Conservation (phyloP, 2,329 filamentous ascomycete species). For the Thielaviopsis euricoi region DNA sequence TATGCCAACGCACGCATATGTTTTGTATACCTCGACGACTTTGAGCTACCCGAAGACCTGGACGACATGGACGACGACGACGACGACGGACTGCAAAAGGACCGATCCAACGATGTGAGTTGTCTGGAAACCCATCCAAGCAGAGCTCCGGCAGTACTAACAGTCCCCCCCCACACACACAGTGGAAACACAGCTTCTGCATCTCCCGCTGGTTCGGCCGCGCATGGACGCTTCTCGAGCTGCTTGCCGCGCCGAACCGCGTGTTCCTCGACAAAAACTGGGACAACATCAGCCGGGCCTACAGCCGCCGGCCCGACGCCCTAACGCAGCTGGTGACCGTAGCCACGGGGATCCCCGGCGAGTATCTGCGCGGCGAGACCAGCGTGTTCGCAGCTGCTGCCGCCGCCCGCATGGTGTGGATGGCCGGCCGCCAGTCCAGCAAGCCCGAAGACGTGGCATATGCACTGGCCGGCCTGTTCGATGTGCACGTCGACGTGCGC, state of each 20-base stretch:
- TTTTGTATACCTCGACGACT: conserved; percentile 16
- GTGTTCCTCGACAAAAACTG: conserved; percentile 11
- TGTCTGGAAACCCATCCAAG: too few relatives aligned
- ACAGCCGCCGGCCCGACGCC: not conserved
- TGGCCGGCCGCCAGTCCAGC: conserved; percentile 15
- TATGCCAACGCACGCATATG: conserved; percentile 15
- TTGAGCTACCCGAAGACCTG: conserved; percentile 7
- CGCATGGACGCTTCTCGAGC: conserved; percentile 13
- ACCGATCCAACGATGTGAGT: too few relatives aligned
- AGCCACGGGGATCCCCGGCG: conserved; percentile 2
- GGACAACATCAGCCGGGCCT: conserved; percentile 6
- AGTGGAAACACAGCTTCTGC: conserved; percentile 10
- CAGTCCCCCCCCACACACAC: not conserved
- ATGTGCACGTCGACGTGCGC: conserved; percentile 19
- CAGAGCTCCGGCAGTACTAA: too few relatives aligned
- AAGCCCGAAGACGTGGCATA: conserved; percentile 18
- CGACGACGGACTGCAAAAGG: conserved; percentile 3
- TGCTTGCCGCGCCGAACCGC: conserved; percentile 8
- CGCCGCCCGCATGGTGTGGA: conserved; percentile 20
- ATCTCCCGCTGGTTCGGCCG: conserved; percentile 12
- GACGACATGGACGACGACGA: conserved; percentile 4
- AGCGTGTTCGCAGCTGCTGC: conserved; percentile 1
- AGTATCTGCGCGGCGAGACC: not conserved
- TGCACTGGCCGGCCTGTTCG: conserved; percentile 19
- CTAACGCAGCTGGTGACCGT: conserved; percentile 1